Conservation (phyloP, 306 rosid species). For the Astragalus glycyphyllos region DNA sequence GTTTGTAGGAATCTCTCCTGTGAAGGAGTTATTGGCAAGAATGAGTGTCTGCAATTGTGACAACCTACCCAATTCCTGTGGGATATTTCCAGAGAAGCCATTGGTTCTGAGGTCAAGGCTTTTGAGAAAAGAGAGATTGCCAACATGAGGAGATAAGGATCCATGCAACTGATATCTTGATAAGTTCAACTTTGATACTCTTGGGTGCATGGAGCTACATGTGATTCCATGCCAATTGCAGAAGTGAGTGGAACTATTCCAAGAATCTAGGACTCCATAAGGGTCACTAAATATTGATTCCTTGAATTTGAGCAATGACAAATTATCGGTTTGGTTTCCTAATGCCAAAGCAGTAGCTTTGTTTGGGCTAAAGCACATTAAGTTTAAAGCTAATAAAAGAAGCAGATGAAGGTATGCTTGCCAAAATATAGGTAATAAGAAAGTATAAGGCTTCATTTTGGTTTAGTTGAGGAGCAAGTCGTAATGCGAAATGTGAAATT, state of each 20-base stretch:
- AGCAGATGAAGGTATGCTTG: not conserved
- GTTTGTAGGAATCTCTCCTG: constrained; percentile 40
- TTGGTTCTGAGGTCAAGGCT: not conserved
- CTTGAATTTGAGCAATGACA: constrained; percentile 43
- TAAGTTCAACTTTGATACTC: constrained; percentile 34
- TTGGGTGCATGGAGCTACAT: constrained; percentile 40
- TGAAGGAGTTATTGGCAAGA: constrained; percentile 25
- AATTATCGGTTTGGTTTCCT: constrained; percentile 30
- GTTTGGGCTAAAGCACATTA: not conserved
- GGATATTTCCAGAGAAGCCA: constrained; percentile 35
- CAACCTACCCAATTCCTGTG: constrained; percentile 40
- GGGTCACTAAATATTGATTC: constrained; percentile 38
- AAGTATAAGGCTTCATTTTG: not conserved
- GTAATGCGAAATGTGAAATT: not conserved
- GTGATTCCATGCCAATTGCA: constrained; percentile 56
- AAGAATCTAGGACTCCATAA: constrained; percentile 29
- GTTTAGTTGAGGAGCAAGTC: not conserved
- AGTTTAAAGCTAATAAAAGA: not conserved
- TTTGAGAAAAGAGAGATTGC: constrained; percentile 44
- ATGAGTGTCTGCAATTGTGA: not conserved
- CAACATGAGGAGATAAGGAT: constrained; percentile 42
- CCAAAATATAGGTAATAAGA: not conserved
- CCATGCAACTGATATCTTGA: constrained; percentile 23
- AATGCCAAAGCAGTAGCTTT: not conserved
- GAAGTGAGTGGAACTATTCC: constrained; percentile 45